Evolutionary conservation across 2,329 filamentous ascomycete genomes (phyloP), one percentile per base, ranked within the genome.

Genomic region (Elsinoe fawcettii): DNA sequence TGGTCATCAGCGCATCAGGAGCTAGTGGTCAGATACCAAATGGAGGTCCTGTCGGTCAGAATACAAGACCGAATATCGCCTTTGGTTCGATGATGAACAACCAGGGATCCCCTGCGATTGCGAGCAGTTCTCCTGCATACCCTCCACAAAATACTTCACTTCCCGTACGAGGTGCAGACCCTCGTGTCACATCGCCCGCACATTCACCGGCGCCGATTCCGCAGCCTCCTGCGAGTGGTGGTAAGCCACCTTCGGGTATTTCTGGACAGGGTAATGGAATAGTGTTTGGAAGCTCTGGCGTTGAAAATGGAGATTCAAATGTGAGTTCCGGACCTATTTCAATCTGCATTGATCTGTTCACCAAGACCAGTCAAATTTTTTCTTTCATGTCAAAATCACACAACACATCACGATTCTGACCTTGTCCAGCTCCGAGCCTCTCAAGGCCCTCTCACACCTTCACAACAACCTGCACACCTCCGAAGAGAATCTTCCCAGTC

Each of bases 191-290:
- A 49, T 95, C 91, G 46, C 93, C 93, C 5, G 85, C 88, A 51
- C 86, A 87, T 64, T 96, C 92, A 46, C 93, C 93, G 3, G 92
- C 89, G 41, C 93, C 93, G 3, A 97, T 97, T 65, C 92, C 93
- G 30, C 88, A 92, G 72, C 89, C 90, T 54, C 83, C 86, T 56
- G 88, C 85, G 67, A 93, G 90, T 67, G 90, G 90, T 65, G 89
- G 85, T 57, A 78, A 90, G 66, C 91, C 91, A 64, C 90, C 90
- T 44, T 86, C 89, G 32, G 82, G 81, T 62, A 80, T 90, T 62
- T 80, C 85, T 64, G 84, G 84, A 63, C 83, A 86, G 64, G 81
- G 81, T 56, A 85, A 83, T 67, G 84, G 86, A 71, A 82, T 88
- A 55, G 81, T 77, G 65, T 96, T 96, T 76, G 91, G 91, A 63